Evolutionary conservation across 2,329 filamentous ascomycete genomes (phyloP).

Genomic region (Paraphaeosphaeria sporulosa): DNA sequence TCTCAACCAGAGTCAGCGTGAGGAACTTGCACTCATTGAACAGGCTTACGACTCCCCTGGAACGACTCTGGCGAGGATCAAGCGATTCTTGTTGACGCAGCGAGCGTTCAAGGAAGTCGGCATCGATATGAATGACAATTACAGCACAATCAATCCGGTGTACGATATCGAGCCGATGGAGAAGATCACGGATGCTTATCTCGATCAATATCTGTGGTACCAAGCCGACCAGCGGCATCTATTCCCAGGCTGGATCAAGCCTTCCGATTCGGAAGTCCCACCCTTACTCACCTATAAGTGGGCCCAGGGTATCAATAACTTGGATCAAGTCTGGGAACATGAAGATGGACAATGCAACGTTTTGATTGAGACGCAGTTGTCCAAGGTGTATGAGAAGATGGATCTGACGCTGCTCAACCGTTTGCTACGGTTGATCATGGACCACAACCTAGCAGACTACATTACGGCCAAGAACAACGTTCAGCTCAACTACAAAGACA

Average conservation of each 20-base stretch:
- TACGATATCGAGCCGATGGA: slow-evolving; percentile 99
- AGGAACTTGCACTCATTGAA: slow-evolving; percentile 95
- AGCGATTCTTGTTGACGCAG: slow-evolving; percentile 95
- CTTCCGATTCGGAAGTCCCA: slow-evolving; percentile 96
- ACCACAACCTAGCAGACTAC: slow-evolving; percentile 98
- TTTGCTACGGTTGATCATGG: slow-evolving; percentile 93
- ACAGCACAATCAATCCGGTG: slow-evolving; percentile 97
- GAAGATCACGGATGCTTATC: slow-evolving; percentile 98
- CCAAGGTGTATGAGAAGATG: slow-evolving; percentile 99
- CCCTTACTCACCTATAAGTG: slow-evolving; percentile 96
- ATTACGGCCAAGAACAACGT: slow-evolving; percentile 99
- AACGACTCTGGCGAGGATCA: slow-evolving; percentile 94
- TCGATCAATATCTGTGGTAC: slow-evolving; percentile 99
- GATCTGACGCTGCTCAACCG: slow-evolving; percentile 95
- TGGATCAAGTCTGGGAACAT: slow-evolving; percentile 93
- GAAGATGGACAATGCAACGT: slow-evolving; percentile 96
- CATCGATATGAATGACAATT: slow-evolving; percentile 99
- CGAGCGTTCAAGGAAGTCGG: slow-evolving; percentile 99
- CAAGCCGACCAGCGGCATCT: slow-evolving; percentile 96
- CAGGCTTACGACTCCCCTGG: slow-evolving; percentile 98
- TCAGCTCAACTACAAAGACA: slow-evolving; percentile 98
- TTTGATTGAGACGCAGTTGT: slow-evolving; percentile 96
- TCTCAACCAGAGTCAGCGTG: slow-evolving; percentile 95
- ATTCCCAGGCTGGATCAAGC: slow-evolving; percentile 99
- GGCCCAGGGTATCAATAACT: slow-evolving; percentile 99